Evolutionary conservation across 176 grass and related monocot genomes (phyloP), one percentile per base, ranked within the genome.

Genomic region (Pharus latifolius): DNA sequence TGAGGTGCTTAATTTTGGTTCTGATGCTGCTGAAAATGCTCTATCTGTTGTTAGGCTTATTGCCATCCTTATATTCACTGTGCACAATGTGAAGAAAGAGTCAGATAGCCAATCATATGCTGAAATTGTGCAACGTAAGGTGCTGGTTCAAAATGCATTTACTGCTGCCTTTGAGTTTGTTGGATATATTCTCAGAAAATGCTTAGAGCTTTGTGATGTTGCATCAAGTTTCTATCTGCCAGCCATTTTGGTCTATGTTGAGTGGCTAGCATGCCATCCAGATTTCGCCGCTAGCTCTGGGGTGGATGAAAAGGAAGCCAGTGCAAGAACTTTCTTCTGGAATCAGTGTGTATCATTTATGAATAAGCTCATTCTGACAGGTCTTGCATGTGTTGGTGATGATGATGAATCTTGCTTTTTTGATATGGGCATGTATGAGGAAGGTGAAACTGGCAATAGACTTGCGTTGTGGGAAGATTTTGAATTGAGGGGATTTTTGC

Each of bases 401-500:
- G 67, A 77, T 40, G 78, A 86, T 61, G 78, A 71, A 40, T 75
- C 71, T 45, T 87, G 84, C 29, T 87, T 87, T 69, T 81, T 63
- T 43, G 78, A 81, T 60, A 87, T 87, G 84, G 76, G 72, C 70
- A 68, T 15, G 47, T 87, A 87, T 77, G 84, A 87, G 31, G 84
- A 80, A 75, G 62, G 51, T 43, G 84, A 77, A 81, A 77, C 84
- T 46, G 78, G 65, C 31, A 87, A 87, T 46, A 10, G 84, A 40
- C 56, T 87, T 72, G 78, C 84, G 12, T 38, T 87, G 2, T 81
- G 77, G 84, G 84, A 87, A 56, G 84, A 87, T 55, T 81, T 81
- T 77, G 84, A 87, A 51, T 76, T 87, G 65, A 87, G 77, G 72
- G 84, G 84, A 35, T 87, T 87, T 49, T 48, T 81, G 37, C 83